Percentiles rank a stretch among this genome's conserved stretches.
Evolutionary conservation across 768 basidiomycete species (phyloP).

Genomic region (Panaeolus papilionaceus): DNA sequence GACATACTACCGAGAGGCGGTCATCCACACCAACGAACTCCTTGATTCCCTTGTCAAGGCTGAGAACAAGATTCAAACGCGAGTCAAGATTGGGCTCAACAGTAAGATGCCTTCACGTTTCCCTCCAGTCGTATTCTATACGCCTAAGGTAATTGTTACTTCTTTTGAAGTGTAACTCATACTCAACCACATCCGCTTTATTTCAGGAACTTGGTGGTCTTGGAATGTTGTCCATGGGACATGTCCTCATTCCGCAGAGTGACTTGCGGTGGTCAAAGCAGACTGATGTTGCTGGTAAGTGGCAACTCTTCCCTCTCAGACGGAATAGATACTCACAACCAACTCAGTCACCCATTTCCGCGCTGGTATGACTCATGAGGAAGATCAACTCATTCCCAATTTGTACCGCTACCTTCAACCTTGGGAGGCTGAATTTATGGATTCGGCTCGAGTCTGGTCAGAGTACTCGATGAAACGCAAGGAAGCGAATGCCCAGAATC

Average conservation of each 20-base stretch:
- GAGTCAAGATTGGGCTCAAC: constrained; percentile 99
- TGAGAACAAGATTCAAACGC: constrained; percentile 99
- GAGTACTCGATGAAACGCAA: constrained; percentile 99
- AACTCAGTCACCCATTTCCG: constrained; percentile 93
- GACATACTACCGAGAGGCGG: constrained; percentile 98
- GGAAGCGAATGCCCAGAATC: constrained; percentile 98
- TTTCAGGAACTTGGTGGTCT: constrained; percentile 90
- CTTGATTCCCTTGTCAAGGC: constrained; percentile 97
- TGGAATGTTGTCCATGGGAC: constrained; percentile 99
- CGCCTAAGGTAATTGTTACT: constrained; percentile 70
- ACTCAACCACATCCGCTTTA: constrained; percentile 13
- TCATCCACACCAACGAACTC: constrained; percentile 96
- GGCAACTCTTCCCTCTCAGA: background rate
- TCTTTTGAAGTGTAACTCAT: background rate
- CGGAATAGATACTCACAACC: constrained; percentile 15
- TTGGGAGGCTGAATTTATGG: constrained; percentile 97
- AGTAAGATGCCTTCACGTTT: constrained; percentile 99
- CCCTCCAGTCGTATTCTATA: constrained; percentile 96
- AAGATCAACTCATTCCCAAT: constrained; percentile 95
- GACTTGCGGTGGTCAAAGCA: constrained; percentile 98
- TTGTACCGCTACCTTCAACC: constrained; percentile 96
- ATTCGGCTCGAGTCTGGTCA: constrained; percentile 98
- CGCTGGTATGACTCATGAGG: constrained; percentile 96
- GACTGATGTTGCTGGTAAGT: constrained; percentile 87
- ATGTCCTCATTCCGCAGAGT: constrained; percentile 97